Conservation (phyloP, 352 stramenopile species). For the Elongisporangium undulatum region DNA sequence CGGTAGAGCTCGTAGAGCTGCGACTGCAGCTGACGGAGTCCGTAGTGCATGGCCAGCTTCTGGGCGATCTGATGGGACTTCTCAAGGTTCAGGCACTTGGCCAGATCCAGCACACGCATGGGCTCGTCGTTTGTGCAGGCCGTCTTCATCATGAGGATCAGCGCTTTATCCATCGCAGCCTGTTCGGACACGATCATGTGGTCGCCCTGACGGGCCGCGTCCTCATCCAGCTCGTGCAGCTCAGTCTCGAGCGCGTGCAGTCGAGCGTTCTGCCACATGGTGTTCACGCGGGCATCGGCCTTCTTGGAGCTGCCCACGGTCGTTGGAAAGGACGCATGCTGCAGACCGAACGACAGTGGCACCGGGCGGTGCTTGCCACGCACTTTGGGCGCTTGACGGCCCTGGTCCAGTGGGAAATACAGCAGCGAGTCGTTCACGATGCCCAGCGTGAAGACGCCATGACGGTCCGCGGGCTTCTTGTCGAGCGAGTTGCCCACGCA, state of each 20-base stretch:
- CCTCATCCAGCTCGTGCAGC: conserved; percentile 1
- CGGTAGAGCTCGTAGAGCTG: conserved; percentile 74
- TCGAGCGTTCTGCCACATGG: conserved; percentile 70
- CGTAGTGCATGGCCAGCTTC: conserved; percentile 80
- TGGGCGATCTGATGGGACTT: conserved; percentile 84
- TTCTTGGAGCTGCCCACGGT: conserved; percentile 32
- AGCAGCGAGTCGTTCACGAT: conserved; percentile 70
- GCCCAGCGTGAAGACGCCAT: conserved; percentile 60
- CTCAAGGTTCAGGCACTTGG: conserved; percentile 76
- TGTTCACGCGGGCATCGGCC: conserved; percentile 19
- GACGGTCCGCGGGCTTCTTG: conserved; percentile 53
- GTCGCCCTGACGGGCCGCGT: conserved; percentile 7
- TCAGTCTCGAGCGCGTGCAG: conserved; percentile 32
- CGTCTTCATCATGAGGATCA: conserved; percentile 84
- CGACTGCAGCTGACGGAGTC: conserved; percentile 59
- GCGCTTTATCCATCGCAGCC: conserved; percentile 77
- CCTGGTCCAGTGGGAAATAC: conserved; percentile 67
- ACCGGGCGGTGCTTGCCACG: conserved; percentile 72
- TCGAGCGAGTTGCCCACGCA: conserved; percentile 55
- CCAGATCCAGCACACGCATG: conserved; percentile 64
- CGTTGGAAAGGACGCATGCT: conserved; percentile 50
- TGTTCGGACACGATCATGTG: conserved; percentile 54
- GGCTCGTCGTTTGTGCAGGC: conserved; percentile 66
- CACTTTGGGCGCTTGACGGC: conserved; percentile 33
- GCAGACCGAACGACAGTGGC: conserved; percentile 55